Evolutionary conservation across 1,284 basidiomycete genomes (phyloP).

Genomic region (Malassezia brasiliensis): DNA sequence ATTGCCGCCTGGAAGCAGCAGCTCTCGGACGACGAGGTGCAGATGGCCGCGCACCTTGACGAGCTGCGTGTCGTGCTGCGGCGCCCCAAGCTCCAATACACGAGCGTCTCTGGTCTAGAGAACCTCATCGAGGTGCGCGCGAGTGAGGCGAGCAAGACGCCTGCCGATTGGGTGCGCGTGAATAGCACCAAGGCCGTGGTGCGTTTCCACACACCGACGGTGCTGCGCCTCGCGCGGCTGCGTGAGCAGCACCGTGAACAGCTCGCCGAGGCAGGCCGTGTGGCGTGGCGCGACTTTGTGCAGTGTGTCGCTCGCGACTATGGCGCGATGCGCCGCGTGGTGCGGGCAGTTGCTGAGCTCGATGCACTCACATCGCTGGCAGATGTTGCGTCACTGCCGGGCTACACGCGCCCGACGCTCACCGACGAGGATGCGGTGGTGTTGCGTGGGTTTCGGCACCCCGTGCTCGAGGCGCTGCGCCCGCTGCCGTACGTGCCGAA

Average conservation of each 20-base stretch:
- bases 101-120: slow-evolving; percentile 53
- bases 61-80: slow-evolving; percentile 61
- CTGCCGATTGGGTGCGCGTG: slow-evolving; percentile 68
- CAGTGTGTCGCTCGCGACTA: slow-evolving; percentile 21
- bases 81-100: slow-evolving; percentile 68
- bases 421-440: slow-evolving; percentile 15
- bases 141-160: slow-evolving; percentile 63
- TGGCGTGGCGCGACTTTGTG: slow-evolving; percentile 26
- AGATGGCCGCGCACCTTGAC: slow-evolving; percentile 67
- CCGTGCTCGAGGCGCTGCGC: slow-evolving; percentile 31
- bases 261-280: slow-evolving; percentile 54
- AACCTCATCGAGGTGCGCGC: slow-evolving; percentile 56
- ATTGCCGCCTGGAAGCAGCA: slow-evolving; percentile 56
- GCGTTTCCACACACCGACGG: slow-evolving; percentile 71
- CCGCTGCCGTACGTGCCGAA: slow-evolving; percentile 34
- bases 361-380: slow-evolving; percentile 33
- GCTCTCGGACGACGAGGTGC: slow-evolving; percentile 60
- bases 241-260: slow-evolving; percentile 68
- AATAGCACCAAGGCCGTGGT: slow-evolving; percentile 64
- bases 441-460: slow-evolving; percentile 32
- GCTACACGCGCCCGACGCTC: slow-evolving; percentile 25
- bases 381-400: slow-evolving; percentile 22
- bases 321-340: slow-evolving; percentile 25
- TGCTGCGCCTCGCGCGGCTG: slow-evolving; percentile 61
- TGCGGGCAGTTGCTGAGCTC: slow-evolving; percentile 25